Evolutionary conservation across 2,329 filamentous ascomycete genomes (phyloP), one percentile per base, ranked within the genome.

Genomic region (Fusarium multiceps): DNA sequence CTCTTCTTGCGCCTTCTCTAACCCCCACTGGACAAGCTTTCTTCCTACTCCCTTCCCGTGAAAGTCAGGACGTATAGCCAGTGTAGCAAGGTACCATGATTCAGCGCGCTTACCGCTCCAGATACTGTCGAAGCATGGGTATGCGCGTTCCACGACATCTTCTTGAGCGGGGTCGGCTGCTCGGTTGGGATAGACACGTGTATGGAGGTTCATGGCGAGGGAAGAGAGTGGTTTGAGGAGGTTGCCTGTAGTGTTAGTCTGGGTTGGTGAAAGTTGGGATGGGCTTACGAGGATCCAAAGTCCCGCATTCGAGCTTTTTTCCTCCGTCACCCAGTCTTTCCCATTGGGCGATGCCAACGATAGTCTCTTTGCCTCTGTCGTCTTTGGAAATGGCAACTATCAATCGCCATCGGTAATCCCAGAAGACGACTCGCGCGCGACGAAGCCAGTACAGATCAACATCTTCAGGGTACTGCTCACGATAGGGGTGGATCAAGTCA

Each of bases 1-100:
- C 13, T 83, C 81, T 14, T 72, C 56, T 46, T 76, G 66, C 1
- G 81, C 80, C 37, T 75, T 69, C 1, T 80, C 72, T 1, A 84
- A 66, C 0, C 83, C 83, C 81, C 81, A 83, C 25, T 73, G 57
- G 13, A 83, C 81, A 10, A 85, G 76, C 25, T 68, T 68, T 7
- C 74, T 75, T 2, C 82, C 83, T 13, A 80, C 57, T 4, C 78
- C 79, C 41, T 69, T 69, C 7, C 79, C 76, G 47, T 84, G 81
- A 28, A 76, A 78, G 7, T 77, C 75, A 1, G 82, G 83, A 47
- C 80, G 77, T 3, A 82, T 75, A n/a, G 75, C 77, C 10, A 82
- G 68, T 4, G 76, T 55, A 7, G 80, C 76, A 6, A 85, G 75
- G 50, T 79, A 81, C 80, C 79, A 83, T 0, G 71, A 70, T 18